Base-by-base conservation (phyloP, 2,329 filamentous ascomycete genomes). In the Dryadomyces sulphureus region DNA sequence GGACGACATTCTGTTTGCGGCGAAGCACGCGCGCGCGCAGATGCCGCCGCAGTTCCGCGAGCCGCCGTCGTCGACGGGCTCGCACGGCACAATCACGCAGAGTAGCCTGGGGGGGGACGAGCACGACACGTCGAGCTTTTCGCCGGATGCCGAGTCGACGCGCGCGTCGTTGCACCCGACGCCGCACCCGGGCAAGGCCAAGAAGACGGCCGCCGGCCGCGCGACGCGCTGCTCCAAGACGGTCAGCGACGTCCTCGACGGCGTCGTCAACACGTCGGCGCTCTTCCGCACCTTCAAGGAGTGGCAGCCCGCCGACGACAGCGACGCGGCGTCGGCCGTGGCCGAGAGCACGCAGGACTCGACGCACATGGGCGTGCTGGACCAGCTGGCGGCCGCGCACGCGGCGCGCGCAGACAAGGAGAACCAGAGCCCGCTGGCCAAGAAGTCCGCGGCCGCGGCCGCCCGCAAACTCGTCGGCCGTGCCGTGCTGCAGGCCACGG, bases 1-100 rank as follows among this genome's bases (percentile, higher is more conserved):
- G 16, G 47, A 49, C 21, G 50, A 50, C 30, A 44, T 52, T 11
- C 24, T 51, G 14, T 45, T 48, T 38, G 48, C 51, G 1, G 50
- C 51, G 14, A 51, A 50, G 35, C 42, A 47, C 34, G 50, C 51
- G 41, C 50, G 50, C 34, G 19, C 50, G 12, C 48, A 52, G 40
- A 46, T 51, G 47, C 49, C 52, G 9, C 24, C 46, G 11, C 49
- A 48, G 38, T 54, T 54, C 25, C 45, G 48, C 47, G 53, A 53
- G 40, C 53, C 53, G 17, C 53, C 52, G 6, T 54, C 53, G 38
- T 54, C 53, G 5, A 54, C 52, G 1, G 53, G 53, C 41, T 54
- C 53, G 4, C 53, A 54, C 41, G 52, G 47, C 43, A 54, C 53
- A 21, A 47, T 54, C 38, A 54, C 53, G 11, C 30, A 16, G 30